Base-by-base conservation (phyloP, 2,329 filamentous ascomycete species). In the Cladosporium cucumerinum region DNA sequence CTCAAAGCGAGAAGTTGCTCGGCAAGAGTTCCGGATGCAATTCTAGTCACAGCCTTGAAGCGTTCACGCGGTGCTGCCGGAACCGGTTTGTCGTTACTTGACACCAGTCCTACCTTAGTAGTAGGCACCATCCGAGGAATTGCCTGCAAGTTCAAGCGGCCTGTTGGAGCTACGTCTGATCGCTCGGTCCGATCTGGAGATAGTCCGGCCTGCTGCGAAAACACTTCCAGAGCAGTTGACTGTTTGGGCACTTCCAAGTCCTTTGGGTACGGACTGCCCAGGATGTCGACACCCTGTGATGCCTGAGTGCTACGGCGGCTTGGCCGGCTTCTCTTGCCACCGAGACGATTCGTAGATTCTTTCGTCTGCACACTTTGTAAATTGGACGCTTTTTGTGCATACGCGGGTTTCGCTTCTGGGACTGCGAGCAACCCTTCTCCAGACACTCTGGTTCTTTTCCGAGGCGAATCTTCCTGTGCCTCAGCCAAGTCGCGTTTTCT, bases 81-180 rank as follows among this genome's bases (percentile, higher is more conserved):
- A 69, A 73, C 71, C 69, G 66, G 78, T 74, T 73, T 82, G 48
- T 70, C 76, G 60, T 80, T 81, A 69, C 78, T 80, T 1, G 78
- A 79, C 12, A 79, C 46, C 16, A 58, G 16, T 16, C 23, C n/a
- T 8, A 2, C 5, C 2, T 23, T n/a, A 4, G 16, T 3, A 5
- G 25, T 23, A 46, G 60, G 49, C 18, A 12, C n/a, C 32, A 55
- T 32, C 11, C 14, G 16, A 25, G 60, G 25, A 7, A 30, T 28
- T 46, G 49, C 32, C 10, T 32, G 14, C 39, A 62, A 26, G 34
- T 46, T 21, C 18, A 62, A 34, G 2, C 21, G 18, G 12, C 48
- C 6, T 10, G 25, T 18, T 2, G 14, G 12, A 8, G n/a, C 30
- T 43, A 36, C 34, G 14, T 46, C 34, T 11, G 60, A 54, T 8